These are phyloP conservation scores for Rhinocladiella similis DNA, from an alignment of 2,329 filamentous ascomycete genomes.

Conservation along the genomic window DNA sequence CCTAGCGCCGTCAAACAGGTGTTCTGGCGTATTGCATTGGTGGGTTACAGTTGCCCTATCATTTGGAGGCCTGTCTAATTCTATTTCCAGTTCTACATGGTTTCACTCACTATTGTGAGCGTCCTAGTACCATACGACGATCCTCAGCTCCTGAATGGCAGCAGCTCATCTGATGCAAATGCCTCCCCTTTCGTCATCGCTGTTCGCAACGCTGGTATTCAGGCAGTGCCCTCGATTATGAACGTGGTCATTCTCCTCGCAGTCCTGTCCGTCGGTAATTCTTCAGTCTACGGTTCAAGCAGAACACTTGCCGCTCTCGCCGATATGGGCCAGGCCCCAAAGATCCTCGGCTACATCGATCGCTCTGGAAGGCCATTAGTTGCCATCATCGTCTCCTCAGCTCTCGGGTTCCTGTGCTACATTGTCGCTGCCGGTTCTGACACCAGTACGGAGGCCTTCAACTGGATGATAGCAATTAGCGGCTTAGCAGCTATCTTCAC, in stretches of 20 bases:
- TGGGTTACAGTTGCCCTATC: slow-evolving; percentile 10
- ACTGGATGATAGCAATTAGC: slow-evolving; percentile 77
- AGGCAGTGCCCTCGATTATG: slow-evolving; percentile 81
- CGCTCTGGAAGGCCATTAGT: slow-evolving; percentile 76
- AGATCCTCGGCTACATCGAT: slow-evolving; percentile 77
- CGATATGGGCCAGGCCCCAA: slow-evolving; percentile 81
- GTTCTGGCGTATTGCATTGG: slow-evolving; percentile 85
- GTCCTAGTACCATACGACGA: slow-evolving; percentile 77
- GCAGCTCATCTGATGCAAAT: slow-evolving; percentile 63
- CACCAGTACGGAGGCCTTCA: slow-evolving; percentile 56
- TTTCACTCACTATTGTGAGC: slow-evolving; percentile 77
- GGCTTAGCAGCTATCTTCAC: slow-evolving; percentile 74
- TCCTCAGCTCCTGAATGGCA: slow-evolving; percentile 59
- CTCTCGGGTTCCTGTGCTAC: slow-evolving; percentile 73
- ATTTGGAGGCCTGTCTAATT: neutral
- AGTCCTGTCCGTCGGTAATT: slow-evolving; percentile 88
- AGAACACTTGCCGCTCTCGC: slow-evolving; percentile 86
- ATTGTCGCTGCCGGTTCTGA: slow-evolving; percentile 60
- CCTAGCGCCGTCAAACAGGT: slow-evolving; percentile 86
- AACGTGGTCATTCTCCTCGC: slow-evolving; percentile 93
- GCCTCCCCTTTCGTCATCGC: slow-evolving; percentile 93
- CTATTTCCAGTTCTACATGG: slow-evolving; percentile 68
- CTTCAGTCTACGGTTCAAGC: slow-evolving; percentile 85
- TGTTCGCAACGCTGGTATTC: slow-evolving; percentile 79
- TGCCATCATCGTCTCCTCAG: slow-evolving; percentile 67